A percentile compares a stretch with the other conserved stretches of the same genome.
These are phyloP conservation scores for Fibroporia radiculosa DNA, from an alignment of 768 basidiomycete species.

Conservation along the genomic window DNA sequence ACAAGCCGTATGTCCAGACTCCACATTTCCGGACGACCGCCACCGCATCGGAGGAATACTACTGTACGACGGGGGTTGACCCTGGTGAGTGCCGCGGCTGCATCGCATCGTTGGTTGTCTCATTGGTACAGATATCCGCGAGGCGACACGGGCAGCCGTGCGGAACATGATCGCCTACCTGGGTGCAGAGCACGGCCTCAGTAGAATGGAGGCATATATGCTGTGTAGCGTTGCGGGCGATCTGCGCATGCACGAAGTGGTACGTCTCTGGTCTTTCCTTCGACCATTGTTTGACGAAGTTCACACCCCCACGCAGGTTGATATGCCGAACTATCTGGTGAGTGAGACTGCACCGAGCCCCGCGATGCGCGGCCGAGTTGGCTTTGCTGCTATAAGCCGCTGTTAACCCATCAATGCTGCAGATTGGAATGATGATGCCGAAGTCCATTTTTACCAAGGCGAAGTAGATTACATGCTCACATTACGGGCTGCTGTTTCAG, in stretches of 20 bases:
- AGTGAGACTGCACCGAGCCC: slow-evolving; percentile 14
- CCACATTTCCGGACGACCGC: slow-evolving; percentile 42
- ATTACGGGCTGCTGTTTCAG: too few relatives aligned
- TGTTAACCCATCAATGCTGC: too few relatives aligned
- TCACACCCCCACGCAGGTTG: slow-evolving; percentile 32
- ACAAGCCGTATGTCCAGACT: slow-evolving; percentile 48
- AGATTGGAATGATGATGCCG: slow-evolving; percentile 54
- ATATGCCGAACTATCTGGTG: slow-evolving; percentile 61
- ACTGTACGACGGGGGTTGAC: slow-evolving; percentile 52
- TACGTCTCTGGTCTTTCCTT: slow-evolving; percentile 16
- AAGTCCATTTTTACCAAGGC: slow-evolving; percentile 30
- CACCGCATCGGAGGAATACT: slow-evolving; percentile 31
- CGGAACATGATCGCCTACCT: slow-evolving; percentile 52
- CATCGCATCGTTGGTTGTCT: too few relatives aligned
- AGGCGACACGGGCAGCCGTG: slow-evolving; percentile 48
- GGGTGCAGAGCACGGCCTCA: slow-evolving; percentile 33
- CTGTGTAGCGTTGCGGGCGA: slow-evolving; percentile 55
- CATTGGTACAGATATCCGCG: slow-evolving; percentile 34
- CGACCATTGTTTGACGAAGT: neutral
- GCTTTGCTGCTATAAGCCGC: too few relatives aligned
- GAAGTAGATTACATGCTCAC: too few relatives aligned
- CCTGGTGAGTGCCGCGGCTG: slow-evolving; percentile 31
- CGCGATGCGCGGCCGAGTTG: too few relatives aligned
- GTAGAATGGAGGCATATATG: slow-evolving; percentile 48
- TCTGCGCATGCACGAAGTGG: slow-evolving; percentile 56